Evolutionary conservation across 176 grass and related monocot species (phyloP).

Genomic region (Aegilops sharonensis): DNA sequence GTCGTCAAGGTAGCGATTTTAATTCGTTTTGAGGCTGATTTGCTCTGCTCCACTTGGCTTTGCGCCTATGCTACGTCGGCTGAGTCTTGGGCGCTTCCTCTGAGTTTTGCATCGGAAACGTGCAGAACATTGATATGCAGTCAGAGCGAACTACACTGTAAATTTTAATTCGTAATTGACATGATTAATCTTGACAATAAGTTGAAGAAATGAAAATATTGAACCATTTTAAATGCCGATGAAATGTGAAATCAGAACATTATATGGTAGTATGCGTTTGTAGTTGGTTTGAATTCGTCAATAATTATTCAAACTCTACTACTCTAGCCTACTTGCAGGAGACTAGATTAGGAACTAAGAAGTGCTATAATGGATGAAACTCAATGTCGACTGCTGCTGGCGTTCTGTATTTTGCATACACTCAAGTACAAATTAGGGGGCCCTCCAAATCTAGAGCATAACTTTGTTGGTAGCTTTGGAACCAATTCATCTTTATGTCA

Average conservation of each 20-base stretch:
- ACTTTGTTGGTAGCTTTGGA: neutral
- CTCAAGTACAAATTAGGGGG: neutral
- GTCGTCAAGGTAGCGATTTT: constrained; percentile 51
- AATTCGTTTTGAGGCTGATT: neutral
- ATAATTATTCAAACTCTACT: neutral
- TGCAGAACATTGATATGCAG: neutral
- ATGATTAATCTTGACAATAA: neutral
- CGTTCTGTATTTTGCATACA: neutral
- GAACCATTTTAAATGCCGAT: neutral
- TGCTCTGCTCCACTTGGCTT: neutral
- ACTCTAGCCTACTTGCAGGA: neutral
- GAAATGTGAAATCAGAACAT: neutral
- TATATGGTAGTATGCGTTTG: neutral
- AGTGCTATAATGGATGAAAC: neutral
- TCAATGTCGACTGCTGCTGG: neutral
- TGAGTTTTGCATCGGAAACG: neutral
- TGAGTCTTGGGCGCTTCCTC: neutral
- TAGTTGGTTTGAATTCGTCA: neutral
- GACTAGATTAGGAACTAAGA: neutral
- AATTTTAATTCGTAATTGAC: neutral
- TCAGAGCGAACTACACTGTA: neutral
- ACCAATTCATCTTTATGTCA: neutral
- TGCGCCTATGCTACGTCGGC: neutral
- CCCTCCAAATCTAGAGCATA: neutral
- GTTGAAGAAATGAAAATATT: neutral